These are phyloP conservation scores for Cladosporium sp. DNA, from an alignment of 2,329 filamentous ascomycete genomes.

Conservation along the genomic window DNA sequence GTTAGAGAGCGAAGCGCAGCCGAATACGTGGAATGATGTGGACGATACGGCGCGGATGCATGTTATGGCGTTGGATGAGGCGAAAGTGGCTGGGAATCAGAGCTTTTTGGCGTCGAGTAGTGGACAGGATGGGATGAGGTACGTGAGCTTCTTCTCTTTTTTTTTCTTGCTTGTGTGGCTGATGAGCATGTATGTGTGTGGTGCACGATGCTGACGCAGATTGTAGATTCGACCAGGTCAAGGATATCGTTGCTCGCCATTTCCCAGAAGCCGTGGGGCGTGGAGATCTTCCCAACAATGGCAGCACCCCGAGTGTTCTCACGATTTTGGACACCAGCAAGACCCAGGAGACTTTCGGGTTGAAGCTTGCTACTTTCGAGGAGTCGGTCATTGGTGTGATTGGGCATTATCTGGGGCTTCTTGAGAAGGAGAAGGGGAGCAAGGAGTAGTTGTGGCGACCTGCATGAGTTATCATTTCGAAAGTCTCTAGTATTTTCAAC, in stretches of 20 bases:
- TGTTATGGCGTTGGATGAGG: slow-evolving; percentile 18
- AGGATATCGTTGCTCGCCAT: neutral
- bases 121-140: neutral
- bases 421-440: neutral
- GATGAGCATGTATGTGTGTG: neutral
- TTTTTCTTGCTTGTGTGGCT: neutral
- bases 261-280: neutral
- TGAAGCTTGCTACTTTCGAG: neutral
- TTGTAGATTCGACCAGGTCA: neutral
- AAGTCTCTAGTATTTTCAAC: neutral
- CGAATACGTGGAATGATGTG: slow-evolving; percentile 19
- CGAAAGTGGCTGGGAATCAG: neutral
- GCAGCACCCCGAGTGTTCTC: neutral
- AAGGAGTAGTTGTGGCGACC: neutral
- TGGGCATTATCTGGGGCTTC: neutral
- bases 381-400: neutral
- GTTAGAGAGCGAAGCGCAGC: slow-evolving; percentile 9
- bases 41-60: slow-evolving; percentile 37
- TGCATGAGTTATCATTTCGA: neutral
- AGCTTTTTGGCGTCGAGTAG: neutral
- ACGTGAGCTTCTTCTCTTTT: neutral
- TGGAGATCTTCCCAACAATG: neutral
- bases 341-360: neutral
- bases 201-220: neutral
- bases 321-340: neutral